Evolutionary conservation across 2,329 filamentous ascomycete genomes (phyloP), one percentile per base, ranked within the genome.

Genomic region (Sclerotinia sclerotiorum): DNA sequence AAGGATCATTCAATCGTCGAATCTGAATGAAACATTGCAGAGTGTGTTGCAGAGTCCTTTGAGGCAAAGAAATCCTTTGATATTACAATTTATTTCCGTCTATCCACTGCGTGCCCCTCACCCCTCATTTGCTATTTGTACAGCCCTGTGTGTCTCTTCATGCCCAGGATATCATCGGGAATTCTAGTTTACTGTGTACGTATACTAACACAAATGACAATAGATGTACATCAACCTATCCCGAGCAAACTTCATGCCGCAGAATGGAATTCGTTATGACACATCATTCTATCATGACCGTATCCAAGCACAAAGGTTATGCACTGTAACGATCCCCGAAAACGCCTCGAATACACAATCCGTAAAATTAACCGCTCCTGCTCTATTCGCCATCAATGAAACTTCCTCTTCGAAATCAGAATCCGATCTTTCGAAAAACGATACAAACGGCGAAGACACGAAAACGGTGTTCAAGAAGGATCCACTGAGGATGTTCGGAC

Each of bases 161-260:
- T 32, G 24, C 19, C 27, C 21, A n/a, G 13, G 24, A 7, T 35
- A 54, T 21, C 19, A 19, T 27, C 19, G 19, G 57, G 10, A 32
- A 61, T 17, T 21, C 17, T 21, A 21, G 4, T 48, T 48, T 17
- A 44, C 55, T 57, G 10, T n/a, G 27, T 35, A 24, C 29, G 5
- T 21, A 15, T 48, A 24, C 32, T 66, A 54, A 63, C 32, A 24
- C 24, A 57, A 21, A 29, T 11, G 52, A 49, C 24, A 35, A 21
- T 51, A 77, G 76, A 69, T 74, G 56, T 69, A 73, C 52, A 73
- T 74, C 42, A 64, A 74, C 60, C 70, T 94, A 52, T 89, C 91
- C n/a, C 85, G 90, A 68, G 91, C 91, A 70, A 93, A 93, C 79
- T 93, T 92, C 79, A 81, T 85, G 39, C 87, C 86, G n/a, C 83